A percentile compares a stretch with the other conserved stretches of the same genome.
Conservation (phyloP, 2,329 filamentous ascomycete genomes). For the Colletotrichum tofieldiae region DNA sequence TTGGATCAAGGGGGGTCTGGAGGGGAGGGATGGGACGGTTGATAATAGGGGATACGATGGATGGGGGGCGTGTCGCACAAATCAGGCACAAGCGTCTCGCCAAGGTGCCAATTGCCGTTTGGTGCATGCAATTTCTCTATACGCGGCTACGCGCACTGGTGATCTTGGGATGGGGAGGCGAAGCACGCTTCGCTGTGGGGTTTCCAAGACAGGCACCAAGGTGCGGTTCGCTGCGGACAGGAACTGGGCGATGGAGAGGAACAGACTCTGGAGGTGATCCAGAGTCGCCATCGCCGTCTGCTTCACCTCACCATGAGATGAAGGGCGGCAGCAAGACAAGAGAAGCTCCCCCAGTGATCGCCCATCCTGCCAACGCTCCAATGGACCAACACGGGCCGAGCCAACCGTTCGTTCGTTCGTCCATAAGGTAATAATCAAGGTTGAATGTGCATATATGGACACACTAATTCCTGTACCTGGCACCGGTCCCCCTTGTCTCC, state of each 20-base stretch:
- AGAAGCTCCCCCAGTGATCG: neutral
- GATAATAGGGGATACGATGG: neutral
- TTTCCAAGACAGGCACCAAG: neutral
- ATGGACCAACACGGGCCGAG: neutral
- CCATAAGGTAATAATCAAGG: neutral
- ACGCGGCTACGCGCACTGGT: neutral
- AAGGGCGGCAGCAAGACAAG: neutral
- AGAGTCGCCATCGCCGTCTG: neutral
- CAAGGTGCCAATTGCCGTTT: constrained; percentile 2
- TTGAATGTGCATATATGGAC: neutral
- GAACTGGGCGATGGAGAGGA: neutral
- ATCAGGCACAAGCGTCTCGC: neutral
- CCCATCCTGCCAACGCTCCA: neutral
- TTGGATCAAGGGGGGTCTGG: constrained; percentile 1
- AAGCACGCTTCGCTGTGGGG: constrained; percentile 3
- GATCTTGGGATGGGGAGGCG: neutral
- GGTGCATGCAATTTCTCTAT: constrained; percentile 9
- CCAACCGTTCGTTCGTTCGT: neutral
- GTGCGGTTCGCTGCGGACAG: too few relatives aligned
- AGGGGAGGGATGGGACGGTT: neutral
- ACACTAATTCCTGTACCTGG: neutral
- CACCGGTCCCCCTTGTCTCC: neutral
- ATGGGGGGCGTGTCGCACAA: neutral
- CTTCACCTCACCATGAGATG: neutral
- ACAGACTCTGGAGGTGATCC: neutral